Conservation (phyloP, 2,329 filamentous ascomycete genomes). For the Paracamarosporium sp. region DNA sequence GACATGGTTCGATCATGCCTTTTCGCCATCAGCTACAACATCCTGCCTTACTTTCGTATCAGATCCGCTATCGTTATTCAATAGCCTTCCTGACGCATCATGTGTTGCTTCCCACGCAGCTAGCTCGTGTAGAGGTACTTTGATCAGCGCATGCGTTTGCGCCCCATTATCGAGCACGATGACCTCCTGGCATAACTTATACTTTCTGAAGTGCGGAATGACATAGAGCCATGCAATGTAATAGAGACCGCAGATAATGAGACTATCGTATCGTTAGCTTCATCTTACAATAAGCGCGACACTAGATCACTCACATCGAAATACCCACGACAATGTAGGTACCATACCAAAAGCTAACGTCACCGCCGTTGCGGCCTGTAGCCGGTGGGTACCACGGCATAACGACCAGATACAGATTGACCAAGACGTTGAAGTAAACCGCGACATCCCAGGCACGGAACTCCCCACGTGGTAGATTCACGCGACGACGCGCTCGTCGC, state of each 20-base stretch:
- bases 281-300: neutral
- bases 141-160: slow-evolving; percentile 59
- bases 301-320: slow-evolving; percentile 61
- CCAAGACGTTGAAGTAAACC: slow-evolving; percentile 65
- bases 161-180: slow-evolving; percentile 58
- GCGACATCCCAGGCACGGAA: slow-evolving; percentile 67
- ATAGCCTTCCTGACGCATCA: slow-evolving; percentile 50
- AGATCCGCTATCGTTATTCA: neutral
- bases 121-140: slow-evolving; percentile 60
- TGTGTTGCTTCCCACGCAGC: slow-evolving; percentile 65
- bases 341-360: slow-evolving; percentile 75
- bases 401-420: slow-evolving; percentile 67
- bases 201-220: slow-evolving; percentile 61
- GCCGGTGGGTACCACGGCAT: slow-evolving; percentile 75
- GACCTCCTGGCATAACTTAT: slow-evolving; percentile 63
- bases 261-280: slow-evolving; percentile 40
- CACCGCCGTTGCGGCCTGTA: slow-evolving; percentile 64
- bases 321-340: slow-evolving; percentile 71
- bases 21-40: neutral
- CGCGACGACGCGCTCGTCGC: slow-evolving; percentile 60
- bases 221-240: slow-evolving; percentile 66
- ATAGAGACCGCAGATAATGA: slow-evolving; percentile 62
- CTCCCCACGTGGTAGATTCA: slow-evolving; percentile 56
- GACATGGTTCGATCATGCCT: neutral
- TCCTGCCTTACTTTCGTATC: neutral